phyloP scores from a whole-genome alignment of 1,284 basidiomycete species.

The Austroboletus novae-zelandiae region DNA sequence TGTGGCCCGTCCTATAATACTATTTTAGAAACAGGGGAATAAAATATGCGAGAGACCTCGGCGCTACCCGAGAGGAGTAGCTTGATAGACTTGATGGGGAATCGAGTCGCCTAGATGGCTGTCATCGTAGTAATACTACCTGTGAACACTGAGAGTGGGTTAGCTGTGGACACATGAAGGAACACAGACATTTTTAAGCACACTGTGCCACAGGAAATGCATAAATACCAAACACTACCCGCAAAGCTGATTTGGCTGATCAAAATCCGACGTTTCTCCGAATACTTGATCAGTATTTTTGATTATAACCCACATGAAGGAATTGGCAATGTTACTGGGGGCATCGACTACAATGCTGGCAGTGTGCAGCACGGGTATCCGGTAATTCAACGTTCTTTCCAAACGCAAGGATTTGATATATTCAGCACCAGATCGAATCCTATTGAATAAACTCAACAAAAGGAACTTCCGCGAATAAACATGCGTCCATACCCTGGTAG shows the following conservation, averaged over 20 bases:
- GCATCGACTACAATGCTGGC: constrained; percentile 7
- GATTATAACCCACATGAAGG: constrained; percentile 6
- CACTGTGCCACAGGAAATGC: no score
- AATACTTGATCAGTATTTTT: background rate
- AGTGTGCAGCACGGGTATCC: background rate
- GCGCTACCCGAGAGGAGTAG: constrained; percentile 13
- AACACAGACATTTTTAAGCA: no score
- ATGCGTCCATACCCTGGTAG: no score
- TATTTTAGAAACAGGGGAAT: background rate
- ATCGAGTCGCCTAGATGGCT: constrained; percentile 15
- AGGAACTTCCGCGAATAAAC: no score
- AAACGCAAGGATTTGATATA: no score
- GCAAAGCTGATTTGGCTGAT: no score
- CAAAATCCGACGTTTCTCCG: no score
- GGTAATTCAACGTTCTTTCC: constrained; percentile 7
- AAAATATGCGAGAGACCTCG: constrained; percentile 22
- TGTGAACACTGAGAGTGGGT: no score
- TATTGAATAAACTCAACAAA: no score
- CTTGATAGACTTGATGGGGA: constrained; percentile 24
- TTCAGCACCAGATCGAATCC: no score
- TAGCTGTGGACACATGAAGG: background rate
- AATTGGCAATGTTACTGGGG: background rate
- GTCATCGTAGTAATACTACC: constrained; percentile 5
- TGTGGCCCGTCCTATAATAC: constrained; percentile 14
- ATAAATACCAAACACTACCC: no score